Conservation (phyloP, 495 filamentous ascomycete species). For the Neurospora africana region DNA sequence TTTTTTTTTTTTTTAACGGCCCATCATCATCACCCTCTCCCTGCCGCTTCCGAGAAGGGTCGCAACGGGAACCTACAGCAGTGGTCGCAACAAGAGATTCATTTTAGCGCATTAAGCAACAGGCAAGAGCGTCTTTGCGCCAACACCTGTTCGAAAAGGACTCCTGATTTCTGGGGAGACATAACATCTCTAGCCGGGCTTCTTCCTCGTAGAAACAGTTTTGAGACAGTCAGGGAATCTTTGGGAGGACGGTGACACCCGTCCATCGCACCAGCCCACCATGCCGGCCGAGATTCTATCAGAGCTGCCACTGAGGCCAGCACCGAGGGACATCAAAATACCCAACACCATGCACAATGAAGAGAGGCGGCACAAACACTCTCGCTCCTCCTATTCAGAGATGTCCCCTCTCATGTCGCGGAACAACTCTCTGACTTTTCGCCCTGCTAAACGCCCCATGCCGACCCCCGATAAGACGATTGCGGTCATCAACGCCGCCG, state of each 20-base stretch:
- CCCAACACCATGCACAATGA: conserved; percentile 19
- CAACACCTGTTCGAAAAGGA: not conserved
- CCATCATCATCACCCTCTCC: not conserved
- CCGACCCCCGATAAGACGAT: conserved; percentile 61
- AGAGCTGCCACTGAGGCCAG: conserved; percentile 33
- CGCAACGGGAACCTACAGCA: not conserved
- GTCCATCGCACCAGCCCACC: conserved; percentile 2
- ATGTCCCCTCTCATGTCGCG: conserved; percentile 37
- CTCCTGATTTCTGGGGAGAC: not conserved
- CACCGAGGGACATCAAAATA: conserved; percentile 25
- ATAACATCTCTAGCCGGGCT: not conserved
- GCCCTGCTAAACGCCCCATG: conserved; percentile 41
- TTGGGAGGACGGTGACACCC: not conserved
- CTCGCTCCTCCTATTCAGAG: conserved; percentile 43
- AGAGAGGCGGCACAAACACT: conserved; percentile 38
- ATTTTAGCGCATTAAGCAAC: not conserved
- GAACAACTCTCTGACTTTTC: conserved; percentile 38
- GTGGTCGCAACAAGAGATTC: not conserved
- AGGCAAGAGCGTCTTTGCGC: not conserved
- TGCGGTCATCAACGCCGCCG: conserved; percentile 84
- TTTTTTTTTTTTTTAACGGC: not conserved
- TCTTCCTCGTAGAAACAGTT: not conserved
- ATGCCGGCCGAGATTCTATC: conserved; percentile 30
- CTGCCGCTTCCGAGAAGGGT: not conserved
- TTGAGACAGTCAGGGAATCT: not conserved